phyloP scores from a whole-genome alignment of 176 grass and related monocot genomes.

The Guadua angustifolia region DNA sequence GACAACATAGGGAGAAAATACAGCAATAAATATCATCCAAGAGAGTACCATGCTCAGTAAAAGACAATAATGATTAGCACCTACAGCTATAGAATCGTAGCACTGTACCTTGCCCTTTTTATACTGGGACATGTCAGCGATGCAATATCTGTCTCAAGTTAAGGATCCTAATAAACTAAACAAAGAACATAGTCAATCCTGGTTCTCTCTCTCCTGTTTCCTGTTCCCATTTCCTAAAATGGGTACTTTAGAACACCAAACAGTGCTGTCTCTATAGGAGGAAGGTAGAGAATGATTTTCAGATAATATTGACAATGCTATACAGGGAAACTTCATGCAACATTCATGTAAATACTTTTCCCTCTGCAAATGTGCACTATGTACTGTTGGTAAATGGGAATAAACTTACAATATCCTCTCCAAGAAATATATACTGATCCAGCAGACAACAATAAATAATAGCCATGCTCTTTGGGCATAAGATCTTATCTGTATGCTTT shows the following conservation, averaged over 20 bases:
- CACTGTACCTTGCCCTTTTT: constrained; percentile 78
- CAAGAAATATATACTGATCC: too few relatives aligned
- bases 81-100: constrained; percentile 17
- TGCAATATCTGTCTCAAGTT: constrained; percentile 84
- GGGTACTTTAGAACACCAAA: not conserved
- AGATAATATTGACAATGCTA: too few relatives aligned
- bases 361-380: too few relatives aligned
- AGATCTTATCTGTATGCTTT: not conserved
- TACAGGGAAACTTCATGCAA: too few relatives aligned
- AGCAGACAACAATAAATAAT: too few relatives aligned
- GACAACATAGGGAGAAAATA: not conserved
- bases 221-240: not conserved
- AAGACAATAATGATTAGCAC: not conserved
- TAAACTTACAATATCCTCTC: too few relatives aligned
- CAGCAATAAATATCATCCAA: not conserved
- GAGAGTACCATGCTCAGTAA: not conserved
- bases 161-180: constrained; percentile 48
- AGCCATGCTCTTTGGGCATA: too few relatives aligned
- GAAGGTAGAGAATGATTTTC: not conserved
- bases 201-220: not conserved
- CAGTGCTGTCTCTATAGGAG: not conserved
- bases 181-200: not conserved
- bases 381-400: too few relatives aligned
- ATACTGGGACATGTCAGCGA: constrained; percentile 88
- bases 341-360: too few relatives aligned